Base-by-base conservation (phyloP, 2,329 filamentous ascomycete genomes). In the Colletotrichum musicola region DNA sequence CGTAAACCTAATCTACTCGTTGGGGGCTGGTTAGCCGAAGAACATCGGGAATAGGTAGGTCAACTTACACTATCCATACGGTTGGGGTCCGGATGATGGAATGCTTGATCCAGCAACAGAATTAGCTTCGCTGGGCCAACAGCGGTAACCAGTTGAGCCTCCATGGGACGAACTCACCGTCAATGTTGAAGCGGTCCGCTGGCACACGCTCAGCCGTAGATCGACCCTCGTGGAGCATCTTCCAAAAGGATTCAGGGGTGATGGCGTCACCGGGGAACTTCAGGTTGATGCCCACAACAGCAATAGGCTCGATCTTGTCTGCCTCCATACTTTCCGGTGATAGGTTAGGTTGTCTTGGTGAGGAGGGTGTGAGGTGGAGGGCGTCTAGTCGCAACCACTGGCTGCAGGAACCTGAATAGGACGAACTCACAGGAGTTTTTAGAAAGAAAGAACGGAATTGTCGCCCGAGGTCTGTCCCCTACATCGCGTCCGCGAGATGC, bases 211-310 rank as follows among this genome's bases (percentile, higher is more conserved):
- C 38, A 12, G 53, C 35, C 18, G 53, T 35, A 42, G 35, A 40
- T n/a, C 35, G 35, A 9, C 50, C n/a, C 10, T 56, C 42, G 6
- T 42, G 25, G 5, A 63, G 40, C 50, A 56, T 56, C 12, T 49
- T 25, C 60, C 60, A 63, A 55, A 63, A 9, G 57, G 71, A 10
- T 25, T 70, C 12, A 14, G 42, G 18, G 18, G 60, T 46, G 4
- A 57, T 56, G 12, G 69, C 68, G 10, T 67, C 59, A 14, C 72
- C 73, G 16, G 72, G 64, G 6, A 73, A 68, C 22, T 70, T 70
- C 27, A 72, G 72, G 10, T 71, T 69, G 64, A 73, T 64, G 56
- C 73, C 73, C 38, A 74, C 68, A 35, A 74, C 69, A 60, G 73
- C 73, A 51, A 74, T 72, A 14, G 73, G 70, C 18, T 61, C 44